Base-by-base conservation (phyloP, 2,329 filamentous ascomycete species). In the Lizonia empirigonia region DNA sequence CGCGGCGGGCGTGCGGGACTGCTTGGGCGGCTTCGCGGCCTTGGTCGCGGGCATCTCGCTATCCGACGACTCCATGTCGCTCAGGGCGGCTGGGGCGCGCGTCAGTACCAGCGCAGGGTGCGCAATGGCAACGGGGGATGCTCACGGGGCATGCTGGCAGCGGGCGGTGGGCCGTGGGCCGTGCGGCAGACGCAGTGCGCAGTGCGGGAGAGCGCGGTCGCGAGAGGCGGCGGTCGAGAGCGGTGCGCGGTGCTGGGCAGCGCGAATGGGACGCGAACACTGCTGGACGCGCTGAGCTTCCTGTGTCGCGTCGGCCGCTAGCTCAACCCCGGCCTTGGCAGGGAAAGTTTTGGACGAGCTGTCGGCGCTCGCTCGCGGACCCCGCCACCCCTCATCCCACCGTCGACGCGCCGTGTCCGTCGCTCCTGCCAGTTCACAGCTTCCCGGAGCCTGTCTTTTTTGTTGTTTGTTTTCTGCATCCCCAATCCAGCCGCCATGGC, bases 1-100 rank as follows among this genome's bases (percentile, higher is more conserved):
- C 16, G 59, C 50, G 20, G 39, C 35, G 7, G 56, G n/a, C 27
- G 8, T n/a, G n/a, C n/a, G n/a, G n/a, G n/a, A 12, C 16, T 37
- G 44, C 23, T 44, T 47, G 2, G 58, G 44, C 33, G 57, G 53
- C 55, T 49, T 68, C 53, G n/a, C 50, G 58, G 33, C 57, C 60
- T 41, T 69, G 64, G 42, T 56, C 22, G 59, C 53, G 36, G 63
- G 67, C 2, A 69, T 64, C 16, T 68, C 59, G 27, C 64, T 64
- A 38, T 71, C 67, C 5, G 67, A 71, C 29, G 64, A 74, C 20
- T 76, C 76, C 24, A 69, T 65, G 50, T 77, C 73, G 50, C 67
- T 70, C n/a, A 76, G 66, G 1, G 71, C 69, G 27, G 76, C 75
- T 77, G 48, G 15, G 7, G 40, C 19, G 44, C 34, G 30, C 44